Evolutionary conservation across 2,329 filamentous ascomycete genomes (phyloP).

Genomic region (Blastomyces emzantsi): DNA sequence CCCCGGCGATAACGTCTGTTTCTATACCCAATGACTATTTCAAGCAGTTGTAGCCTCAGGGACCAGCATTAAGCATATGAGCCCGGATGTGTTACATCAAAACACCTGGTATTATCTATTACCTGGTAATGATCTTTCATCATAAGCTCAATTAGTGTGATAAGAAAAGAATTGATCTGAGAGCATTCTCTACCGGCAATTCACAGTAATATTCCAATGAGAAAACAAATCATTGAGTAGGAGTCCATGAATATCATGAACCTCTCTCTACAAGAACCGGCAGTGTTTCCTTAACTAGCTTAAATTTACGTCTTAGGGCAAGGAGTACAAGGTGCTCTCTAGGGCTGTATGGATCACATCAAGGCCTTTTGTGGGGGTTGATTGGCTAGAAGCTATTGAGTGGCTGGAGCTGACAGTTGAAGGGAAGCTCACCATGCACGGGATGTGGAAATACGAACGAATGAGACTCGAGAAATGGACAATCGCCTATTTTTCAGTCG

Average conservation of each 20-base stretch:
- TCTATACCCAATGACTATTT: too few species aligned
- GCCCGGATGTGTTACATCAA: too few species aligned
- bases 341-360: too few species aligned
- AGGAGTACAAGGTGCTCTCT: too few species aligned
- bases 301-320: too few species aligned
- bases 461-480: background rate
- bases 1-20: background rate
- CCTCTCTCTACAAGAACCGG: background rate
- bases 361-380: background rate
- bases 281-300: too few species aligned
- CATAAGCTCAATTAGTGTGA: too few species aligned
- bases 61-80: too few species aligned
- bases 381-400: background rate
- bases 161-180: background rate
- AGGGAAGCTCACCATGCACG: background rate
- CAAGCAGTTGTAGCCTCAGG: too few species aligned
- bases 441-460: background rate
- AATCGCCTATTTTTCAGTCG: background rate
- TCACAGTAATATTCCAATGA: background rate
- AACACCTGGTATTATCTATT: too few species aligned
- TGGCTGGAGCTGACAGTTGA: background rate
- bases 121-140: too few species aligned
- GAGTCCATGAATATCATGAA: too few species aligned
- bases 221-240: background rate
- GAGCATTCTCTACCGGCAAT: background rate